These are phyloP conservation scores for Glonium stellatum DNA, from an alignment of 495 filamentous ascomycete species.

Conservation along the genomic window DNA sequence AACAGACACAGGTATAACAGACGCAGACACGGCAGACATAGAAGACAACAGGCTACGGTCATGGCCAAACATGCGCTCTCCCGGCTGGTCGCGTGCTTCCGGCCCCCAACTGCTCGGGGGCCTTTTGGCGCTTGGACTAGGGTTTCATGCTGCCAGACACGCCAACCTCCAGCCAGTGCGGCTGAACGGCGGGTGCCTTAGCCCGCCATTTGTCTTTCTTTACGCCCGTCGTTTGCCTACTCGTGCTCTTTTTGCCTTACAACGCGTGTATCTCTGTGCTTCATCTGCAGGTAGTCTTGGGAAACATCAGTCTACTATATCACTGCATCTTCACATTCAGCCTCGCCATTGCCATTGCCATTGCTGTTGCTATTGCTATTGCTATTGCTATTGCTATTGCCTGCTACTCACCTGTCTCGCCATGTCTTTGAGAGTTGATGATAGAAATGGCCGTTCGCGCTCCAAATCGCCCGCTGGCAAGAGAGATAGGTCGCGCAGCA, in stretches of 20 bases:
- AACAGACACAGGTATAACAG: no score
- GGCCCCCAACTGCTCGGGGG: slow-evolving; percentile 1
- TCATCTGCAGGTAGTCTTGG: background rate
- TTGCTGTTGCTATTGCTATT: background rate
- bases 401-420: background rate
- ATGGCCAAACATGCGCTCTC: no score
- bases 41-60: no score
- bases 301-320: background rate
- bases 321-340: background rate
- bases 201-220: background rate
- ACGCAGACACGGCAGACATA: no score
- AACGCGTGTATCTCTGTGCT: no score
- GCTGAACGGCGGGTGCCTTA: background rate
- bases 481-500: slow-evolving; percentile 25
- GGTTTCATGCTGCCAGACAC: no score
- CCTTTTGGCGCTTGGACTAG: no score
- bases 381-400: background rate
- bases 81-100: background rate
- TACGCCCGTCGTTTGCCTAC: background rate
- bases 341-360: background rate
- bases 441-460: slow-evolving; percentile 24
- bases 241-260: background rate
- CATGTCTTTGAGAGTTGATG: slow-evolving; percentile 26
- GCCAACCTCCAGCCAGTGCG: no score
- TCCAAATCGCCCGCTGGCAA: slow-evolving; percentile 26